A percentile compares a stretch with the other conserved stretches of the same genome.
Evolutionary conservation across 306 rosid species (phyloP).

Genomic region (Lathyrus aphaca): DNA sequence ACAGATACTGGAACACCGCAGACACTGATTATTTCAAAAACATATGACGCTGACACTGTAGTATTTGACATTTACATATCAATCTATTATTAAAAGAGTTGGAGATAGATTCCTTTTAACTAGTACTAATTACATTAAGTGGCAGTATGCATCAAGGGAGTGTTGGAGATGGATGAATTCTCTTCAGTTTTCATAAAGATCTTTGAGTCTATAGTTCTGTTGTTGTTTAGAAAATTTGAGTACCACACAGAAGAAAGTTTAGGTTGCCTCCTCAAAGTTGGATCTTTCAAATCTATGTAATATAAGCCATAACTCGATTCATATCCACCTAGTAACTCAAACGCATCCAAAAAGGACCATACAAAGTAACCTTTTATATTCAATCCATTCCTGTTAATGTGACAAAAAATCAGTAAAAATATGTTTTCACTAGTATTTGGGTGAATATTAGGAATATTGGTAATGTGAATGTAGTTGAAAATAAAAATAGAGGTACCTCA

Average conservation of each 20-base stretch:
- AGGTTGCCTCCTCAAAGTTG: constrained; percentile 49
- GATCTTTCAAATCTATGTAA: no score
- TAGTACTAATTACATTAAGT: background rate
- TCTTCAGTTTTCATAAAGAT: background rate
- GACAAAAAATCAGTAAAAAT: background rate
- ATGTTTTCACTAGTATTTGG: no score
- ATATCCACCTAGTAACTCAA: constrained; percentile 43
- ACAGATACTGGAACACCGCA: no score
- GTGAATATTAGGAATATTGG: no score
- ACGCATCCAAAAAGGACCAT: background rate
- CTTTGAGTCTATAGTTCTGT: constrained; percentile 14
- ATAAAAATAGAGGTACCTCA: constrained; percentile 52
- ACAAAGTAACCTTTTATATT: constrained; percentile 62
- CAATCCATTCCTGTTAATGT: constrained; percentile 53
- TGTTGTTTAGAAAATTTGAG: constrained; percentile 51
- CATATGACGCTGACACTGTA: no score
- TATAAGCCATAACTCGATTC: no score
- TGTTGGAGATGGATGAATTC: constrained; percentile 7
- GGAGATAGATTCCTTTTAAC: background rate
- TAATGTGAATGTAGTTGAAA: background rate
- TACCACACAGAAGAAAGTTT: constrained; percentile 66
- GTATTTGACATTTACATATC: no score
- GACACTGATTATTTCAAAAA: no score
- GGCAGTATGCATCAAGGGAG: constrained; percentile 4
- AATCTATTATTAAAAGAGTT: no score